Evolutionary conservation across 2,329 filamentous ascomycete genomes (phyloP), one percentile per base, ranked within the genome.

Genomic region (Alternaria longipes): DNA sequence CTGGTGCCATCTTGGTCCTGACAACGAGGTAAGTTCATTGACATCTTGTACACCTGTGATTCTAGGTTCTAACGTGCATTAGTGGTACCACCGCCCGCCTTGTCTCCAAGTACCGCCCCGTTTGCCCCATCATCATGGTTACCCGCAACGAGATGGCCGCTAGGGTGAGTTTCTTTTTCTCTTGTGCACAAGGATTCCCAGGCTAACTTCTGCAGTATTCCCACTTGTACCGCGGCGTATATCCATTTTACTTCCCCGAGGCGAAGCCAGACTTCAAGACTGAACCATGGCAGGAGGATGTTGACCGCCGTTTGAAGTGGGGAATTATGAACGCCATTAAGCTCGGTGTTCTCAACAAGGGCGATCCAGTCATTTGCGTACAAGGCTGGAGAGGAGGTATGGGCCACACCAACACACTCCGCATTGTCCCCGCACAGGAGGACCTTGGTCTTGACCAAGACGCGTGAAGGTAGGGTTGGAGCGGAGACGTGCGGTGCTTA

Each of bases 41-140:
- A 42, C 14, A 18, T 14, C 4, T 12, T 55, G 22, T 38, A 56
- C 34, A 40, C 16, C n/a, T 47, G 32, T 36, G 56, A 44, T 45
- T 36, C 59, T 67, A 71, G 56, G 41, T 54, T 50, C 61, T 69
- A 72, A 78, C 65, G 34, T 62, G 54, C 24, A 34, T 22, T 67
- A 89, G 94, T 70, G 95, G 95, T 78, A 92, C 92, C 77, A 97
- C 94, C 69, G 95, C 95, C 62, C 93, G 95, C 75, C 90, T 98
- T 65, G 86, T 98, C 70, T 97, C 94, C 85, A 99, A 99, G 86
- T 99, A 97, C 86, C 92, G 95, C 77, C 95, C 95, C 53, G 94
- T 98, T 67, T 98, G 94, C 88, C 95, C 95, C 73, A 97, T 99
- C 84, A 94, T 99, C 86, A 98, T 98, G 94, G 92, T 99, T 67